Evolutionary conservation across 768 basidiomycete genomes (phyloP), one percentile per base, ranked within the genome.

Genomic region (Leccinum longicurvipes): DNA sequence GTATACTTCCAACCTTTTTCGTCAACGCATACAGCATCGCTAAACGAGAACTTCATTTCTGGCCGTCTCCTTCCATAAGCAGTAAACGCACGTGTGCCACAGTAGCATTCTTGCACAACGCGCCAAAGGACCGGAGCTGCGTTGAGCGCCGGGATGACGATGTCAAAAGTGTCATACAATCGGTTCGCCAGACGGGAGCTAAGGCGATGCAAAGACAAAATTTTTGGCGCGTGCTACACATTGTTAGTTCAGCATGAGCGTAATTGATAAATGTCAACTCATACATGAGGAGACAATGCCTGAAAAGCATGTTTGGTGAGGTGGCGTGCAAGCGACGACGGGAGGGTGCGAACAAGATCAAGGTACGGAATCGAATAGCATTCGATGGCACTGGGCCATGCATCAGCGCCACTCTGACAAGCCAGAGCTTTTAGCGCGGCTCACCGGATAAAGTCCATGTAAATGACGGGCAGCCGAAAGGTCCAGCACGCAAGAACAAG

Each of bases 401-500:
- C 50, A 55, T 62, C 46, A 62, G 39, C 23, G 42, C 44, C 47
- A 50, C 23, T 54, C 45, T 28, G 24, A 25, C 9, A 34, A 47
- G n/a, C 5, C 12, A 32, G 19, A 19, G 28, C 24, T 24, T 32
- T 34, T 17, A 19, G 54, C 19, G 14, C 31, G 50, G 67, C 85
- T 59, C 64, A 89, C 93, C 76, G 77, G 44, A 85, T 78, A 49
- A 96, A 79, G 65, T 97, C 93, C 63, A 78, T 79, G 63, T 85
- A 89, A 62, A 89, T 74, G 11, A 89, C 74, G 0, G 93, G 92
- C 34, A 93, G 68, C 19, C 93, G 79, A 68, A 95, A 65, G 21
- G 81, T 84, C 91, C 91, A 93, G 60, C 87, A 89, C 3, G 82
- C 89, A 4, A 93, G 68, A 17, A 89, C 74, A 4, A 96, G 75